Base-by-base conservation (phyloP, 2,329 filamentous ascomycete genomes). In the Diaporthe amygdali region DNA sequence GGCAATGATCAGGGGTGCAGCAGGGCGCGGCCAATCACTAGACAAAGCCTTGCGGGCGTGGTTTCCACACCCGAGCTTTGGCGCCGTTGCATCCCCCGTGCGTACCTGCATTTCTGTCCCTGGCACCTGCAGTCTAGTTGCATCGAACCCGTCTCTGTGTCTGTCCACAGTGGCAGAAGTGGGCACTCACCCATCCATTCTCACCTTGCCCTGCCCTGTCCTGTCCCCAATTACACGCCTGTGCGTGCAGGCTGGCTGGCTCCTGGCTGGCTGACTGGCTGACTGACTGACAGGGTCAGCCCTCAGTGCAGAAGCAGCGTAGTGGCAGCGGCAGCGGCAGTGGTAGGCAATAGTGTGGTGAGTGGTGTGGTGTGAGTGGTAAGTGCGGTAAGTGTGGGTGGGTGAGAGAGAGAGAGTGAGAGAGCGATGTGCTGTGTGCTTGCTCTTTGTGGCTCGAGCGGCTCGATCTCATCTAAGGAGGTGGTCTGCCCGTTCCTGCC, bases 31-130 rank as follows among this genome's bases (percentile, higher is more conserved):
- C 72, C 49, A 73, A 72, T 72, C 55, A 70, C 30, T 12, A 30
- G 7, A 47, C 63, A n/a, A 25, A 32, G 68, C 70, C 41, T 66
- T 63, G 66, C 52, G 63, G 49, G 17, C 34, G 9, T 22, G 49
- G 25, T 68, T 39, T 47, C 71, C 69, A 73, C 69, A 73, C 69
- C 30, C 27, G 47, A 56, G 56, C 56, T 70, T 71, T 71, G 71
- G 69, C 71, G 71, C 71, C 69, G 69, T 71, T 73, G 71, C 59
- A 51, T 61, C 71, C 63, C 71, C 71, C 69, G 49, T 71, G 49
- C 54, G 64, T 70, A 71, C 69, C 68, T 72, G 68, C 71, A 72
- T 72, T 46, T 67, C 44, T 59, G 54, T 66, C 49, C 68, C 68
- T 72, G 54, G 54, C 59, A 52, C 68, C 61, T 71, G 71, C 69